Conservation (phyloP, 75 land plant species). For the Picea glauca region DNA sequence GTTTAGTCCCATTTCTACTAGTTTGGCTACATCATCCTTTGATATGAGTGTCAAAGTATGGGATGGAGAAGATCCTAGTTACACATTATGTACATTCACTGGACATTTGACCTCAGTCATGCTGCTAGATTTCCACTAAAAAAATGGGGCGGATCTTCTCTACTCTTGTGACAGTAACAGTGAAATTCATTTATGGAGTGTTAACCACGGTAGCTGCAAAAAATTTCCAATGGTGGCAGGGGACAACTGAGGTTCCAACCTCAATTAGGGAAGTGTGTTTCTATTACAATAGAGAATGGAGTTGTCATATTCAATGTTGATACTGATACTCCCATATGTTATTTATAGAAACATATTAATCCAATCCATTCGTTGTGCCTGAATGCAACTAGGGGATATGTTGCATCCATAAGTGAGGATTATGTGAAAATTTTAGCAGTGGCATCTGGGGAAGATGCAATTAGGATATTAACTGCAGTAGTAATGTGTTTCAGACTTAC, state of each 20-base stretch:
- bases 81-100: slow-evolving; percentile 55
- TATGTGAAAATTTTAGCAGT: too few species aligned
- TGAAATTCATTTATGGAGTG: slow-evolving; percentile 79
- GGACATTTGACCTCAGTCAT: slow-evolving; percentile 65
- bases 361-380: too few species aligned
- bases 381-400: too few species aligned
- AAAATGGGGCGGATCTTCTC: slow-evolving; percentile 48
- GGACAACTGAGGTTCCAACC: slow-evolving; percentile 71
- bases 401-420: too few species aligned
- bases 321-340: slow-evolving; percentile 26
- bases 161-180: slow-evolving; percentile 76
- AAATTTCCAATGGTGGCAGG: slow-evolving; percentile 59
- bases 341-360: slow-evolving; percentile 23
- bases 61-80: slow-evolving; percentile 20
- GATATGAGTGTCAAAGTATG: too few species aligned
- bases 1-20: too few species aligned
- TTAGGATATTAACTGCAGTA: too few species aligned
- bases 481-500: too few species aligned
- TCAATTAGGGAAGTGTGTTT: slow-evolving; percentile 39
- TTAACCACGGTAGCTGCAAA: slow-evolving; percentile 43
- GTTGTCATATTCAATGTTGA: slow-evolving; percentile 73
- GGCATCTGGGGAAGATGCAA: too few species aligned
- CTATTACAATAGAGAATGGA: slow-evolving; percentile 55
- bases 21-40: too few species aligned
- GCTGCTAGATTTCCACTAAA: slow-evolving; percentile 82